Evolutionary conservation across 768 basidiomycete species (phyloP).

Genomic region (Coprinopsis cinerea): DNA sequence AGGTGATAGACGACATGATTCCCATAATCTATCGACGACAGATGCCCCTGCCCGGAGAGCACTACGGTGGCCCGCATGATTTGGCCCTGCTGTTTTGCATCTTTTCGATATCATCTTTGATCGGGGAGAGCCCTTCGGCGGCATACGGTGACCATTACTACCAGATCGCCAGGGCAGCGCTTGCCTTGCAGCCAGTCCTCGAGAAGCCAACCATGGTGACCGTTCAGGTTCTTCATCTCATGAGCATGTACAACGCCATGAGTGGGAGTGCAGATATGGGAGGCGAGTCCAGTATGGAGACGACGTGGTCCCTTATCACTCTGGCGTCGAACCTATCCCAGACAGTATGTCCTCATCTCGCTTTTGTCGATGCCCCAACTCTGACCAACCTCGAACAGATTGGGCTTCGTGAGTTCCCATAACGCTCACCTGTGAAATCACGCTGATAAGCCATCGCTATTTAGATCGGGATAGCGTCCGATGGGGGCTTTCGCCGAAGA

Average conservation of each 20-base stretch:
- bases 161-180: slow-evolving; percentile 57
- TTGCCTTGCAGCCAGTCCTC: slow-evolving; percentile 62
- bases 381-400: slow-evolving; percentile 37
- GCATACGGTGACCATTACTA: slow-evolving; percentile 48
- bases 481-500: slow-evolving; percentile 57
- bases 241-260: slow-evolving; percentile 69
- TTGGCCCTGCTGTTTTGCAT: slow-evolving; percentile 49
- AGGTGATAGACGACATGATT: slow-evolving; percentile 62
- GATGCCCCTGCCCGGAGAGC: slow-evolving; percentile 34
- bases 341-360: slow-evolving; percentile 38
- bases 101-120: slow-evolving; percentile 51
- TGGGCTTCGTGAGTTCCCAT: slow-evolving; percentile 55
- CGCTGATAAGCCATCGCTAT: no score
- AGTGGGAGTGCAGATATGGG: slow-evolving; percentile 49
- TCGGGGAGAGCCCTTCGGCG: slow-evolving; percentile 23
- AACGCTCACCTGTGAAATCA: background rate
- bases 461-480: slow-evolving; percentile 60
- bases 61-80: slow-evolving; percentile 40
- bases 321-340: slow-evolving; percentile 63
- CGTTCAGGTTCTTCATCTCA: slow-evolving; percentile 61
- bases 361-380: slow-evolving; percentile 1
- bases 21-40: slow-evolving; percentile 54
- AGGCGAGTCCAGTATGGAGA: slow-evolving; percentile 66
- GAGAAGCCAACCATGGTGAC: slow-evolving; percentile 69
- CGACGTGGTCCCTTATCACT: slow-evolving; percentile 61